phyloP scores from a whole-genome alignment of 225 moss, liverwort and hornwort genomes.

The Climacium dendroides region DNA sequence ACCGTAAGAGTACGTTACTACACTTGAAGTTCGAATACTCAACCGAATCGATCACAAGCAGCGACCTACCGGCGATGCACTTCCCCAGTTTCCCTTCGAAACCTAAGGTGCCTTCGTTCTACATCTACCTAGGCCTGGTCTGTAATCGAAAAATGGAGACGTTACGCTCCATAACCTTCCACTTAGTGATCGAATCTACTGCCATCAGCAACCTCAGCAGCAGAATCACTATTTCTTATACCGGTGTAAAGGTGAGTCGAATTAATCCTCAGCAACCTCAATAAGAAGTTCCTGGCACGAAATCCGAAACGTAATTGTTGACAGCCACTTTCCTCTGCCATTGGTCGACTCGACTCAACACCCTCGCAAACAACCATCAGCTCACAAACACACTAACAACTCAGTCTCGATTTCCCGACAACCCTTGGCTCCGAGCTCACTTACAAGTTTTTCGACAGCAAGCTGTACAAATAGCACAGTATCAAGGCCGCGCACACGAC shows the following conservation, averaged over 20 bases:
- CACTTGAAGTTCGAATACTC: background rate
- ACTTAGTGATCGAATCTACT: background rate
- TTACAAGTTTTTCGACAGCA: background rate
- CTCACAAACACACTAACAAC: background rate
- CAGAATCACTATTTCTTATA: background rate
- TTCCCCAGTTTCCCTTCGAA: background rate
- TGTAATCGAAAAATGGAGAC: background rate
- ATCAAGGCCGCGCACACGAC: background rate
- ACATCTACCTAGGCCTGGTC: background rate
- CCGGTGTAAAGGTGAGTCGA: background rate
- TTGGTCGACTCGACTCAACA: background rate
- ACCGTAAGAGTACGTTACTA: background rate
- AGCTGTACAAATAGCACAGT: background rate
- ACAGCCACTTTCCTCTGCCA: background rate
- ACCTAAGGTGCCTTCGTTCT: background rate
- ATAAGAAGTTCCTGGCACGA: background rate
- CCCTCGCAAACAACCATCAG: slow-evolving; percentile 1
- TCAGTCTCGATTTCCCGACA: slow-evolving; percentile 1
- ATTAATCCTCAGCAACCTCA: slow-evolving; percentile 2
- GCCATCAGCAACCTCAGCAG: background rate
- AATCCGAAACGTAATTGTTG: slow-evolving; percentile 1
- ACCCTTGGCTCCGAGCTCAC: slow-evolving; percentile 11
- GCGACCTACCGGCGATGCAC: background rate
- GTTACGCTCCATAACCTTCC: background rate
- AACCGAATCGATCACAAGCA: slow-evolving; percentile 6